Evolutionary conservation across 805 yeast genomes (phyloP).

Genomic region (Helenozyma baotianmanensis): DNA sequence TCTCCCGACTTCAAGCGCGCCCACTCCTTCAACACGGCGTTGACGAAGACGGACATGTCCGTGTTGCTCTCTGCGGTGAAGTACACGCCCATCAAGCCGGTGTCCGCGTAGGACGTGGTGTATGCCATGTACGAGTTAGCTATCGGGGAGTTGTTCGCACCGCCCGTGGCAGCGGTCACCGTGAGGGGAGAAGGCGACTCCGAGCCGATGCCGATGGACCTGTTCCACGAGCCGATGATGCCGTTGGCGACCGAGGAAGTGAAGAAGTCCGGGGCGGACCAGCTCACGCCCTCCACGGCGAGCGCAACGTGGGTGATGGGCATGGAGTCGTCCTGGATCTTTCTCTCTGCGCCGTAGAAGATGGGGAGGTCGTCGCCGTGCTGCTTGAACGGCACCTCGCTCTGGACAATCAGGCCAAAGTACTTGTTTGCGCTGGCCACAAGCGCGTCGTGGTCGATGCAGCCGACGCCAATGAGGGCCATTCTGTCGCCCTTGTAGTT

Average conservation of each 20-base stretch:
- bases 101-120: conserved; percentile 94
- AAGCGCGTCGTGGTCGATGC: conserved; percentile 81
- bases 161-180: conserved; percentile 54
- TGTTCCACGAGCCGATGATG: conserved; percentile 95
- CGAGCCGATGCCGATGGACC: conserved; percentile 79
- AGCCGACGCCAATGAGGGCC: conserved; percentile 97
- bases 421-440: conserved; percentile 70
- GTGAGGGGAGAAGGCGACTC: conserved; percentile 85
- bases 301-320: conserved; percentile 90
- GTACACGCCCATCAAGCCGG: conserved; percentile 97
- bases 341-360: conserved; percentile 82
- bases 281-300: conserved; percentile 96
- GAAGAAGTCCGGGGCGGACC: conserved; percentile 95
- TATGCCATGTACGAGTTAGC: conserved; percentile 96
- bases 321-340: conserved; percentile 74
- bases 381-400: conserved; percentile 68
- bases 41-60: conserved; percentile 61
- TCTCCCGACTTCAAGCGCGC: conserved; percentile 73
- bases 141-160: conserved; percentile 55
- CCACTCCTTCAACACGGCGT: conserved; percentile 85
- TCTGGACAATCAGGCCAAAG: conserved; percentile 65
- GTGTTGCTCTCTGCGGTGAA: conserved; percentile 75
- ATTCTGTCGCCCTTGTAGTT: conserved; percentile 95
- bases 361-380: conserved; percentile 69
- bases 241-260: conserved; percentile 96